These are phyloP conservation scores for Boletellus sp. DNA, from an alignment of 768 basidiomycete species.

Conservation along the genomic window DNA sequence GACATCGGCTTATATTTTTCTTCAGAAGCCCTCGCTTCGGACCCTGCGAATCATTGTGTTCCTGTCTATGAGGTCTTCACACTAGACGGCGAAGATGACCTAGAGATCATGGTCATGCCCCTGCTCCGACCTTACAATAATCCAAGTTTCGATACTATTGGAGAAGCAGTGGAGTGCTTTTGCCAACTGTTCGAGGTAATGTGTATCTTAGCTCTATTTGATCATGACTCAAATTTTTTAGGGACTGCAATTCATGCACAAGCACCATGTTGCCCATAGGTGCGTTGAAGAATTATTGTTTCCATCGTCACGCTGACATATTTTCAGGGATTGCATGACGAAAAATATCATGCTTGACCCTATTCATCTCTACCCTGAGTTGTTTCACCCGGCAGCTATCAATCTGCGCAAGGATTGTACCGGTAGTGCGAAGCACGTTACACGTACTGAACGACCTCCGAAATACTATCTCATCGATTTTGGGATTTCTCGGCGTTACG, in stretches of 20 bases:
- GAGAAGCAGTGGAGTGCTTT: conserved; percentile 33
- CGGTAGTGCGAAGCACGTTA: conserved; percentile 21
- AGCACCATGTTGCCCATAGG: conserved; percentile 18
- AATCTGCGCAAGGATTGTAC: conserved; percentile 16
- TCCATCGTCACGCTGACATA: neutral
- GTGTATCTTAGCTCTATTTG: neutral
- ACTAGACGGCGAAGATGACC: conserved; percentile 6
- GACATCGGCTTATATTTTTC: conserved; percentile 25
- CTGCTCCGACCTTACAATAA: conserved; percentile 18
- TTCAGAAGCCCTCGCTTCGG: neutral
- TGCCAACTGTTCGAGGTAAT: conserved; percentile 30
- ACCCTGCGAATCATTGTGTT: conserved; percentile 25
- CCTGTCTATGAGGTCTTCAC: conserved; percentile 19
- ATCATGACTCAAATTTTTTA: neutral
- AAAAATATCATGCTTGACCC: conserved; percentile 36
- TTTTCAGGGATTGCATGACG: conserved; percentile 25
- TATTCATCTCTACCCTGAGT: conserved; percentile 19
- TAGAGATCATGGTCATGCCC: conserved; percentile 30
- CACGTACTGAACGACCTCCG: conserved; percentile 29
- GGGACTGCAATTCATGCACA: conserved; percentile 28
- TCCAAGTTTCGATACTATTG: conserved; percentile 28
- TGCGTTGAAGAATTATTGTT: neutral
- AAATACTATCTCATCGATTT: conserved; percentile 28
- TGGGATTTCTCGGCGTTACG: conserved; percentile 33
- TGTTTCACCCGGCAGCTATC: conserved; percentile 24